These are phyloP conservation scores for Hippophae rhamnoides DNA, from an alignment of 306 rosid species.

Conservation along the genomic window DNA sequence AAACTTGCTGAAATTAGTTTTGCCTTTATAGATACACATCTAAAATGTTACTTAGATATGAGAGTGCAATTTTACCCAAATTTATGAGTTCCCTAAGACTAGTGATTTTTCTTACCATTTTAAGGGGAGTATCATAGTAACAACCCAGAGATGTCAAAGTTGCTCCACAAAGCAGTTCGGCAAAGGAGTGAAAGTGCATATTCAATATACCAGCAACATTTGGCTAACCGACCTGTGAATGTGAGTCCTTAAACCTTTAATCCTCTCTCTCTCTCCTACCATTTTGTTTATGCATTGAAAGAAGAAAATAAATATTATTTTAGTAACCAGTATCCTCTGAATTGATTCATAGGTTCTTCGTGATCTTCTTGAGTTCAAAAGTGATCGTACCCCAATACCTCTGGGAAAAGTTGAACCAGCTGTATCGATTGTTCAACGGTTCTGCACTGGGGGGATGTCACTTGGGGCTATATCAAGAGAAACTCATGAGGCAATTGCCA, in stretches of 20 bases:
- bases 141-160: slow-evolving; percentile 98
- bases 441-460: slow-evolving; percentile 99
- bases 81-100: neutral
- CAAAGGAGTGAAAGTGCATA: slow-evolving; percentile 88
- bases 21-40: neutral
- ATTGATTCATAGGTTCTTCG: slow-evolving; percentile 69
- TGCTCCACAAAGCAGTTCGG: slow-evolving; percentile 99
- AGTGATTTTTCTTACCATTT: slow-evolving; percentile 12
- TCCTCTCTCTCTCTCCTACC: slow-evolving; percentile 1
- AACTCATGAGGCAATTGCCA: slow-evolving; percentile 96
- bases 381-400: slow-evolving; percentile 78
- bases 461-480: slow-evolving; percentile 99
- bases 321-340: slow-evolving; percentile 9
- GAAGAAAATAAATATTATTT: neutral
- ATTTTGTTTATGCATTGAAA: neutral
- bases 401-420: slow-evolving; percentile 98
- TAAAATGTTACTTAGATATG: slow-evolving; percentile 1
- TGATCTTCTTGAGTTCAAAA: slow-evolving; percentile 90
- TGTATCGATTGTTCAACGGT: slow-evolving; percentile 75
- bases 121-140: slow-evolving; percentile 97
- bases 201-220: slow-evolving; percentile 95
- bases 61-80: neutral
- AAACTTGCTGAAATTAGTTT: neutral
- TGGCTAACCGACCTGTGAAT: slow-evolving; percentile 94
- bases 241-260: slow-evolving; percentile 38